A percentile compares a stretch with the other conserved stretches of the same genome.
Evolutionary conservation across 1,284 basidiomycete species (phyloP).

Genomic region (Gymnopus androsaceus): DNA sequence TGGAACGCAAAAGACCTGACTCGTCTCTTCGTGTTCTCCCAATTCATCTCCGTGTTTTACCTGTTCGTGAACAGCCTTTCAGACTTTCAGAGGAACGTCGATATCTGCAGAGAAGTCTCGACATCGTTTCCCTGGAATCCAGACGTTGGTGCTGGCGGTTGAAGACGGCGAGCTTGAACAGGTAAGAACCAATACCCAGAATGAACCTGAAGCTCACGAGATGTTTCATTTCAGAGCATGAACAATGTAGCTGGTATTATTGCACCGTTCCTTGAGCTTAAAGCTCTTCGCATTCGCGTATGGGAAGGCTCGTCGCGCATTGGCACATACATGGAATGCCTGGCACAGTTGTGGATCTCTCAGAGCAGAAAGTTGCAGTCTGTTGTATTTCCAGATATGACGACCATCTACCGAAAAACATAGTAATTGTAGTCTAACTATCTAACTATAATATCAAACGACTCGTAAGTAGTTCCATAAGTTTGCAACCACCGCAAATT

Average conservation of each 20-base stretch:
- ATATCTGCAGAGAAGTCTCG: not conserved
- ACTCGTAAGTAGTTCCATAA: too few relatives aligned
- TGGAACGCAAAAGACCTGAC: not conserved
- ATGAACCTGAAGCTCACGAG: not conserved
- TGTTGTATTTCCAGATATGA: slow-evolving; percentile 5
- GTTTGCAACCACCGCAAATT: too few relatives aligned
- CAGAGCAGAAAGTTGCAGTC: not conserved
- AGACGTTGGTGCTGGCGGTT: not conserved
- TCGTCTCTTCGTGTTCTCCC: not conserved
- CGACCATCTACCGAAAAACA: not conserved
- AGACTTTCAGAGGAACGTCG: not conserved
- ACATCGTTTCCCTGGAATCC: not conserved
- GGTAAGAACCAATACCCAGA: not conserved
- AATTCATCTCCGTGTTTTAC: not conserved
- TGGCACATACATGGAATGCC: not conserved
- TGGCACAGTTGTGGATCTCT: not conserved
- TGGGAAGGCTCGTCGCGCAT: not conserved
- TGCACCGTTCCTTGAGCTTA: not conserved
- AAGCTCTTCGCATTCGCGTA: not conserved
- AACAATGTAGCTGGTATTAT: not conserved
- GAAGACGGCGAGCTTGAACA: not conserved
- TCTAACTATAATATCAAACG: too few relatives aligned
- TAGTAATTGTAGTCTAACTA: too few relatives aligned
- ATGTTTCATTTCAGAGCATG: not conserved
- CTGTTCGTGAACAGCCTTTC: not conserved